A percentile compares a stretch with the other conserved stretches of the same genome.
These are phyloP conservation scores for Penicillium sp. DNA, from an alignment of 2,329 filamentous ascomycete genomes.

Conservation along the genomic window DNA sequence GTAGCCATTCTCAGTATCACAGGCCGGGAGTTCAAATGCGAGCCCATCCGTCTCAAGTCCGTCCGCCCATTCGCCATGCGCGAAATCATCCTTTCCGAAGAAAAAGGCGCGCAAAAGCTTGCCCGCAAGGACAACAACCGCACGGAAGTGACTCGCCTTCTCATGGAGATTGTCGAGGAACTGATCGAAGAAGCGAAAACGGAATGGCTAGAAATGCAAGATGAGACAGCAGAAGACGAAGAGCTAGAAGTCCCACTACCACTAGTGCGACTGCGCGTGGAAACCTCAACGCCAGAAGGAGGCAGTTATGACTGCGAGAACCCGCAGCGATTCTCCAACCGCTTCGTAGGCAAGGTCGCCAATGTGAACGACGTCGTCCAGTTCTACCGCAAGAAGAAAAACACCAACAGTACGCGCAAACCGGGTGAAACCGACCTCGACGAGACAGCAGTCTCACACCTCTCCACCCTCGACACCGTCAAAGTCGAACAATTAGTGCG, in stretches of 20 bases:
- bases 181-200: constrained; percentile 76
- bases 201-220: constrained; percentile 73
- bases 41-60: constrained; percentile 73
- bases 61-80: constrained; percentile 84
- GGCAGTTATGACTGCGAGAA: constrained; percentile 87
- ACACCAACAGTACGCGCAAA: constrained; percentile 41
- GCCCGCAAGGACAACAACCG: constrained; percentile 76
- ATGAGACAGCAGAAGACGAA: constrained; percentile 43
- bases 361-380: constrained; percentile 90
- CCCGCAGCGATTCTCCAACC: constrained; percentile 87
- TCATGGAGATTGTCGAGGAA: constrained; percentile 70
- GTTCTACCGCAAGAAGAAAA: constrained; percentile 81
- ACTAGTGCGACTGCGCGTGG: constrained; percentile 79
- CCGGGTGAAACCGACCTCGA: constrained; percentile 55
- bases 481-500: constrained; percentile 82
- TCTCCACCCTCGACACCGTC: constrained; percentile 61
- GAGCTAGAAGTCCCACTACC: constrained; percentile 62
- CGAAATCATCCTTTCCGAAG: constrained; percentile 68
- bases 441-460: constrained; percentile 51
- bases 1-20: constrained; percentile 77
- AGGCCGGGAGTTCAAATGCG: constrained; percentile 68
- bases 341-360: constrained; percentile 80
- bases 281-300: constrained; percentile 76
- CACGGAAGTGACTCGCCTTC: constrained; percentile 64
- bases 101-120: constrained; percentile 66